A percentile compares a stretch with the other conserved stretches of the same genome.
Evolutionary conservation across 73 alveolate genomes (phyloP).

Genomic region (Durusdinium trenchii): DNA sequence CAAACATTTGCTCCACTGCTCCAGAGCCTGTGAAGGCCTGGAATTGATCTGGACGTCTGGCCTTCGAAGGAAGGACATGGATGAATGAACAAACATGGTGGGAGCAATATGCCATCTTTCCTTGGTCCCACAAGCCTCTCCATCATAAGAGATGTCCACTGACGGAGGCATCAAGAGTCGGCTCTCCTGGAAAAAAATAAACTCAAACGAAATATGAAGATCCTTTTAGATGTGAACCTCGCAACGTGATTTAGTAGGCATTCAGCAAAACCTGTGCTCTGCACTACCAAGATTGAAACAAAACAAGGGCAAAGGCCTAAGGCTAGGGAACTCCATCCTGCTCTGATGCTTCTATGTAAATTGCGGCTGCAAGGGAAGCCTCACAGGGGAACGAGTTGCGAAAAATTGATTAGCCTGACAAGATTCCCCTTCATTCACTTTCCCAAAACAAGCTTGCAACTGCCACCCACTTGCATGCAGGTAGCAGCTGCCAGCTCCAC

Average conservation of each 20-base stretch:
- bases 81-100: neutral
- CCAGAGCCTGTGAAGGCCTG: constrained; percentile 70
- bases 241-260: too few relatives aligned
- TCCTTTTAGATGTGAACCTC: too few relatives aligned
- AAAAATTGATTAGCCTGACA: too few relatives aligned
- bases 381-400: neutral
- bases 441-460: neutral
- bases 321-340: neutral
- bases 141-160: constrained; percentile 25
- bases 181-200: constrained; percentile 20
- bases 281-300: too few relatives aligned
- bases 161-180: constrained; percentile 83
- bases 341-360: constrained; percentile 67
- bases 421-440: neutral
- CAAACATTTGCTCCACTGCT: too few relatives aligned
- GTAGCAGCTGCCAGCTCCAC: constrained; percentile 68
- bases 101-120: neutral
- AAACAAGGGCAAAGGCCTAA: neutral
- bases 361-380: constrained; percentile 85
- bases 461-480: neutral
- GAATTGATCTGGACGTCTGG: constrained; percentile 62
- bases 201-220: too few relatives aligned
- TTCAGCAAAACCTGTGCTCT: too few relatives aligned
- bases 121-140: constrained; percentile 11
- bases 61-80: neutral